Percentiles rank a stretch among this genome's conserved stretches.
phyloP scores from a whole-genome alignment of 345 rosid genomes.

The Hibiscus syriacus region DNA sequence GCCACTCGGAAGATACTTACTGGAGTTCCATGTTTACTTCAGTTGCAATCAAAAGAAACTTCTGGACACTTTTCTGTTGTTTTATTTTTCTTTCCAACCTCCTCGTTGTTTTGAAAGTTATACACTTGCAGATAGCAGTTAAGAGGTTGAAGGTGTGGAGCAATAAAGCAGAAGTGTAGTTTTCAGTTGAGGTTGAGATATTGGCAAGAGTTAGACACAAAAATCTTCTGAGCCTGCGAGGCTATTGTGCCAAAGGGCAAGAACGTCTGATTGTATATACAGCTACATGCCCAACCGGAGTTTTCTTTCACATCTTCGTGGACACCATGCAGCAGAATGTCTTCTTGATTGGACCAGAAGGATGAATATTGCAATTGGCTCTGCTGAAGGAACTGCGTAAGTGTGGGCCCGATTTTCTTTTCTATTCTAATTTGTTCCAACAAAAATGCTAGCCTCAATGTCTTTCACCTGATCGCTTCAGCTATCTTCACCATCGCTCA shows the following conservation, averaged over 20 bases:
- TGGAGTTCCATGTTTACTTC: background rate
- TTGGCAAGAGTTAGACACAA: no score
- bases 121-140: no score
- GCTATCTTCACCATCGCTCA: no score
- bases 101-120: slow-evolving; percentile 38
- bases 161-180: no score
- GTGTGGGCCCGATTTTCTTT: slow-evolving; percentile 15
- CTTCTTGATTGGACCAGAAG: slow-evolving; percentile 85
- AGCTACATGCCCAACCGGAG: slow-evolving; percentile 91
- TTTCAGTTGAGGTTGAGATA: no score
- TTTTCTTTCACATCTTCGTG: slow-evolving; percentile 87
- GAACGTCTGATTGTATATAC: slow-evolving; percentile 85
- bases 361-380: slow-evolving; percentile 78
- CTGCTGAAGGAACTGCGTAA: slow-evolving; percentile 90
- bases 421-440: background rate
- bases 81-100: background rate
- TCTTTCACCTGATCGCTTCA: no score
- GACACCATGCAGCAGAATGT: slow-evolving; percentile 84
- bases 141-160: no score
- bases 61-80: background rate
- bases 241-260: slow-evolving; percentile 95
- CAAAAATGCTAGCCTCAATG: slow-evolving; percentile 3
- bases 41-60: background rate
- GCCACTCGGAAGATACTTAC: background rate
- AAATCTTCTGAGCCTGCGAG: slow-evolving; percentile 71